A percentile compares a stretch with the other conserved stretches of the same genome.
phyloP scores from a whole-genome alignment of 2,329 filamentous ascomycete species.

The Aspergillus calidoustus region DNA sequence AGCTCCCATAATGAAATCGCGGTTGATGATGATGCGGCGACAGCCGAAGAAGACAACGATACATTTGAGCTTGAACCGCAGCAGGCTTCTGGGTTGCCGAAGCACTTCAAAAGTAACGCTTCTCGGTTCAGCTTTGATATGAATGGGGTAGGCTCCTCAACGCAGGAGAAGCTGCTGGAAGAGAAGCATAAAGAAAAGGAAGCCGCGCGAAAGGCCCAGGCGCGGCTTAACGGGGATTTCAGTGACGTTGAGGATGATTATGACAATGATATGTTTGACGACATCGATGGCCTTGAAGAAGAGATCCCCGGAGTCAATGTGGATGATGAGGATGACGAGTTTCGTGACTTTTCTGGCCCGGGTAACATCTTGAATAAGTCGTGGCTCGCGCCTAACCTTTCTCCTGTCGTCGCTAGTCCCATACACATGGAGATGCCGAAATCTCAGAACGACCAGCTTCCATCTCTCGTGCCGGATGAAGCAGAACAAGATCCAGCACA shows the following conservation, averaged over 20 bases:
- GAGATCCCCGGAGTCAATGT: conserved; percentile 54
- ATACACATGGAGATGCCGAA: conserved; percentile 31
- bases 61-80: conserved; percentile 37
- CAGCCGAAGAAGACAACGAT: conserved; percentile 31
- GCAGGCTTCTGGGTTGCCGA: conserved; percentile 44
- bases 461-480: not conserved
- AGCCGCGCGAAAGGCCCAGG: conserved; percentile 45
- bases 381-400: conserved; percentile 41
- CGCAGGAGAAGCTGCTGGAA: conserved; percentile 66
- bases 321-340: conserved; percentile 47
- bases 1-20: conserved; percentile 15
- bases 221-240: conserved; percentile 35
- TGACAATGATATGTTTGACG: conserved; percentile 50
- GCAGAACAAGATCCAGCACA: not conserved
- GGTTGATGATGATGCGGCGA: conserved; percentile 11
- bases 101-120: conserved; percentile 59
- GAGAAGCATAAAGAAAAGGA: conserved; percentile 64
- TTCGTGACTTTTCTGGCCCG: conserved; percentile 32
- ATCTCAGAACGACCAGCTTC: not conserved
- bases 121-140: conserved; percentile 71
- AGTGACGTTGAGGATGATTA: conserved; percentile 51
- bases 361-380: conserved; percentile 33
- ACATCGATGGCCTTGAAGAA: conserved; percentile 52
- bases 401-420: conserved; percentile 42
- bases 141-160: conserved; percentile 59